phyloP scores from a whole-genome alignment of 345 rosid species.

The Sapria himalayana region DNA sequence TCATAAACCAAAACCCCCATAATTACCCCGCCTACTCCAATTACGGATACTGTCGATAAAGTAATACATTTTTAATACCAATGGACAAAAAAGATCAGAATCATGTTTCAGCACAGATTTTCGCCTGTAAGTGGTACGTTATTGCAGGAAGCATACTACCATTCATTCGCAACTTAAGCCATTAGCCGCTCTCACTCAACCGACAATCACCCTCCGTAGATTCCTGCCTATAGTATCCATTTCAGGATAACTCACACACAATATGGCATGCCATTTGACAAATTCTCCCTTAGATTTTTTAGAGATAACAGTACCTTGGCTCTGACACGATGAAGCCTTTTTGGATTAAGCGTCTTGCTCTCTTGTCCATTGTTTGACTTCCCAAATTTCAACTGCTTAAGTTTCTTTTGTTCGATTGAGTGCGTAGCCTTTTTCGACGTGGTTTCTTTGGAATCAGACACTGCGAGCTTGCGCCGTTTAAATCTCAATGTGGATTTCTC shows the following conservation, averaged over 20 bases:
- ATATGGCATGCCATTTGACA: neutral
- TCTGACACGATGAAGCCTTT: too few species aligned
- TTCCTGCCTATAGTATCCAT: neutral
- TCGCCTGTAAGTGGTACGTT: too few species aligned
- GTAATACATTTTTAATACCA: too few species aligned
- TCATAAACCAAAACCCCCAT: too few species aligned
- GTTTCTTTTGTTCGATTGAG: slow-evolving; percentile 1
- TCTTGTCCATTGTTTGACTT: slow-evolving; percentile 3
- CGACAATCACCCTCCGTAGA: neutral
- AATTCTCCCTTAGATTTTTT: slow-evolving; percentile 7
- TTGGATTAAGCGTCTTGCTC: neutral
- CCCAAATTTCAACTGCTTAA: neutral
- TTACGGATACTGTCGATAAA: too few species aligned
- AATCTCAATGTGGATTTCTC: slow-evolving; percentile 5
- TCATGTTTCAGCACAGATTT: too few species aligned
- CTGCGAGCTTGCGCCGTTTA: slow-evolving; percentile 20
- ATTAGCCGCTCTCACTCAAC: neutral
- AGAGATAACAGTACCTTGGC: too few species aligned
- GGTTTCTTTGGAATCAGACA: slow-evolving; percentile 5
- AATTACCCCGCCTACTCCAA: too few species aligned
- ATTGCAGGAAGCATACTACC: too few species aligned
- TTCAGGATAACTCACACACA: neutral
- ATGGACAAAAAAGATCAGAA: neutral
- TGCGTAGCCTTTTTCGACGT: slow-evolving; percentile 7
- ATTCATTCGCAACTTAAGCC: too few species aligned